Evolutionary conservation across 2,329 filamentous ascomycete species (phyloP), one percentile per base, ranked within the genome.

Genomic region (Aspergillus neoniger): DNA sequence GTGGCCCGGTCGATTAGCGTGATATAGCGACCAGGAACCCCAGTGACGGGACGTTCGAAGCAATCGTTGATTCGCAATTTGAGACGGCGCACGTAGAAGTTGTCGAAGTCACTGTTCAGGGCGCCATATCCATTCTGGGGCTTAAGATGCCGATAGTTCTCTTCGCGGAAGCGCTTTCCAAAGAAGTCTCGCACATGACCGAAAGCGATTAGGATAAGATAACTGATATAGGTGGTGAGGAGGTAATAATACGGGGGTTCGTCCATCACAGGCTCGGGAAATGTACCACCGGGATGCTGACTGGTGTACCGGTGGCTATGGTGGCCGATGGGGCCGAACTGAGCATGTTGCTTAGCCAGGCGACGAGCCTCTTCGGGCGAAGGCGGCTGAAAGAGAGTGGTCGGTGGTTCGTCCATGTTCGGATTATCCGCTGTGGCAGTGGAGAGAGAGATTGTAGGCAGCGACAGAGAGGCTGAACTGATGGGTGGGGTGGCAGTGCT

Each of bases 151-250:
- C 87, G 88, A 78, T 98, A 98, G 71, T 92, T 90, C 74, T 91
- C 87, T 76, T 92, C 87, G 74, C 89, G 90, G 79, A 99, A 97
- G 63, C 91, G 87, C 83, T 98, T 97, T 76, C 95, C 94, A 74
- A 99, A 98, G 80, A 97, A 98, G 76, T 99, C 95, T 74, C 94
- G 88, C 62, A 97, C 88, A 74, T 99, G 95, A 59, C 95, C 95
- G 66, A 97, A 93, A 66, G 95, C 87, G 74, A 99, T 98, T 70
- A 99, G 86, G 68, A 98, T 88, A 65, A 99, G 85, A 78, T 99
- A 99, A 80, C 92, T 97, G 78, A 99, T 91, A 82, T 99, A 99
- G 71, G 95, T 99, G 38, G 95, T 98, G 69, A 99, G 85, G 71
- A 99, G 87, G 80, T 91, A 97, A 83, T 93, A 98, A 81, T 97